These are phyloP conservation scores for Fusarium beomiforme DNA, from an alignment of 2,329 filamentous ascomycete genomes.

Conservation along the genomic window DNA sequence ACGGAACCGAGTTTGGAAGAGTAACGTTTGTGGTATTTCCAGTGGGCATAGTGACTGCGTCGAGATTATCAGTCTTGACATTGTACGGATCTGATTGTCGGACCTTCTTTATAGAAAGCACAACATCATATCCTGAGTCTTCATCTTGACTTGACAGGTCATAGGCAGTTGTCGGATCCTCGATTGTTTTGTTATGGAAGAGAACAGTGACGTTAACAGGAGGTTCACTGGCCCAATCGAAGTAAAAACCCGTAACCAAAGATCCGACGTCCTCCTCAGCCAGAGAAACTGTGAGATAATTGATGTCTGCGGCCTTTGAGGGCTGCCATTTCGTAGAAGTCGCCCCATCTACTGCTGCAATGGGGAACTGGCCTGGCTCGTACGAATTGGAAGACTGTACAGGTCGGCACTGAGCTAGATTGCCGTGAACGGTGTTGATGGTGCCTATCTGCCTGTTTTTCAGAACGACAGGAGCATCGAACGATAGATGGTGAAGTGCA, in stretches of 20 bases:
- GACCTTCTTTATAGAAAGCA: not conserved
- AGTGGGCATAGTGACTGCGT: not conserved
- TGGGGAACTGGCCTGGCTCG: not conserved
- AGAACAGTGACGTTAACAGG: not conserved
- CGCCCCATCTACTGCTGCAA: not conserved
- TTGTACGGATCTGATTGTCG: not conserved
- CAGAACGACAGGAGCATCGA: not conserved
- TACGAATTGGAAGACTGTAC: not conserved
- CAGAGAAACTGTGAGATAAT: not conserved
- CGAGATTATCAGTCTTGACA: not conserved
- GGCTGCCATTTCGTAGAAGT: constrained; percentile 4
- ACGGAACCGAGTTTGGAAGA: not conserved
- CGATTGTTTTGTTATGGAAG: not conserved
- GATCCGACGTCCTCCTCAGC: not conserved
- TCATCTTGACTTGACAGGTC: fast-evolving
- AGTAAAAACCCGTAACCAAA: not conserved
- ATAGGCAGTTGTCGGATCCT: not conserved
- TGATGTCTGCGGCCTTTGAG: not conserved
- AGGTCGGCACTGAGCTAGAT: not conserved
- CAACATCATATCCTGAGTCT: not conserved
- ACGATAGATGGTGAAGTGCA: not conserved
- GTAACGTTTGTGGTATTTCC: not conserved
- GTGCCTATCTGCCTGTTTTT: not conserved
- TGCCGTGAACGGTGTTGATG: not conserved
- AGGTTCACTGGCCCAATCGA: not conserved